Conservation (phyloP, 106 monocot species). For the Chionographis japonica region DNA sequence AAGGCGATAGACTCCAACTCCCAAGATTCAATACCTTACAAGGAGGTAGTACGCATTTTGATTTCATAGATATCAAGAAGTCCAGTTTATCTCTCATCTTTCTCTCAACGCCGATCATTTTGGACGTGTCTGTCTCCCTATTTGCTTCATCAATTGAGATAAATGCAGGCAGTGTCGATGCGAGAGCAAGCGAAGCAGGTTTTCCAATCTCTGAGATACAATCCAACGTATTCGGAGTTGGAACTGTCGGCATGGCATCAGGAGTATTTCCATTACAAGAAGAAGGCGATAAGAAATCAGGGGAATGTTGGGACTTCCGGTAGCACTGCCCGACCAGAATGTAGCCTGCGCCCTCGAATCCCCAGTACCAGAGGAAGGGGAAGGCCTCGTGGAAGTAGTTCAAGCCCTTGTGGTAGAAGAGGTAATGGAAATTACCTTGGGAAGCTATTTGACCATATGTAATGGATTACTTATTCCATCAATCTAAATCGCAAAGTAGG, state of each 20-base stretch:
- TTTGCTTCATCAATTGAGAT: not conserved
- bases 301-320: not conserved
- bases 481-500: not conserved
- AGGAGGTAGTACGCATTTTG: slow-evolving; percentile 16
- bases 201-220: slow-evolving; percentile 37
- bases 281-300: slow-evolving; percentile 9
- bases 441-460: not conserved
- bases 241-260: slow-evolving; percentile 37
- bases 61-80: not conserved
- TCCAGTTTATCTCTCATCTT: not conserved
- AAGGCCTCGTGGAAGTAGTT: not conserved
- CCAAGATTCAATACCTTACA: slow-evolving; percentile 27
- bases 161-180: slow-evolving; percentile 24
- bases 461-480: not conserved
- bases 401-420: slow-evolving; percentile 6
- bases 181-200: slow-evolving; percentile 36
- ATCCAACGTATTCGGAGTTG: slow-evolving; percentile 26
- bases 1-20: slow-evolving; percentile 38
- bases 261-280: slow-evolving; percentile 17
- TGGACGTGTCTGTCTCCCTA: not conserved
- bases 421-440: slow-evolving; percentile 1
- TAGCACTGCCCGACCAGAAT: slow-evolving; percentile 2
- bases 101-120: too few species aligned
- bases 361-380: slow-evolving; percentile 7
- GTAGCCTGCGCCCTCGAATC: not conserved